Base-by-base conservation (phyloP, 306 rosid genomes). In the Amphicarpaea edgeworthii region DNA sequence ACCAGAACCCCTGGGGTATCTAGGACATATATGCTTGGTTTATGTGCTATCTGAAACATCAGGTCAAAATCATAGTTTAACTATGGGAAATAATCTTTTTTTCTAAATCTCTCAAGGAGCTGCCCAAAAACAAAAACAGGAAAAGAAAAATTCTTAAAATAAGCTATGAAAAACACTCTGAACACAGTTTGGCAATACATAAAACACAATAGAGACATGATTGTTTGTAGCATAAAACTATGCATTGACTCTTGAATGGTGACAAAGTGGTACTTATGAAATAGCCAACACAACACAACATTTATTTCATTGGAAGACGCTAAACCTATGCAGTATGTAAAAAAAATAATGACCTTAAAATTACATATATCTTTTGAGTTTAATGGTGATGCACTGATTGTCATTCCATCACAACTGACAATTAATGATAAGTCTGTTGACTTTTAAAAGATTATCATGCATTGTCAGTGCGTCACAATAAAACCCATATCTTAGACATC, bases 1-100 rank as follows among this genome's bases (percentile, higher is more conserved):
- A 93, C 97, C 74, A 93, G 72, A n/a, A 93, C 97, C 83, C 98
- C 98, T 6, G 98, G 98, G 70, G 93, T 91, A 84, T 93, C 94
- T 37, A 93, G 84, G 61, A 93, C 98, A 70, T 93, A 93, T 80
- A 93, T 90, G 87, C 97, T 93, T 8, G 97, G 98, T 57, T 87
- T 91, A 62, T 93, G 90, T 74, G 98, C 96, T 78, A 93, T 93
- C 98, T 93, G 90, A 72, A 76, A 75, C 58, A 75, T 77, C 53
- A 80, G 62, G 24, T 64, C 57, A 61, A 55, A 8, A 71, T 19
- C 59, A 54, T 42, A 55, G 58, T 14, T 60, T 57, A 9, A 14
- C 23, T 1, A 66, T 34, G 8, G 5, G 54, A 38, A 53, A 20
- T 53, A 12, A 53, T 3, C 30, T 7, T 17, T 49, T 50, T 17